Evolutionary conservation across 106 monocot genomes (phyloP).

Genomic region (Amphibolis antarctica): DNA sequence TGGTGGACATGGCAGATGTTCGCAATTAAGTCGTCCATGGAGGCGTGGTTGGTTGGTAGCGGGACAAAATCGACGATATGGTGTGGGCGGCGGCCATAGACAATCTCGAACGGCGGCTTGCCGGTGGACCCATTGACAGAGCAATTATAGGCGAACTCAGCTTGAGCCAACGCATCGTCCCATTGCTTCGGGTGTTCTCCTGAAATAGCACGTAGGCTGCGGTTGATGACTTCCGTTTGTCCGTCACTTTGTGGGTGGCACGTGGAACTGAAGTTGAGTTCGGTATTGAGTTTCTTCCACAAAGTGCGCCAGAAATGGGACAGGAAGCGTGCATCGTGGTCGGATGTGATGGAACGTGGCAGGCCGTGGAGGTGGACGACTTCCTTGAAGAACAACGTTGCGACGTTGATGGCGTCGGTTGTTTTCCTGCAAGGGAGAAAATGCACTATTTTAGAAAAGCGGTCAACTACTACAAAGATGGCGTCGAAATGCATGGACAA

Average conservation of each 20-base stretch:
- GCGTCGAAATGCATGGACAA: slow-evolving; percentile 9
- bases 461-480: slow-evolving; percentile 16
- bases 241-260: background rate
- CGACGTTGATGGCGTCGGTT: slow-evolving; percentile 16
- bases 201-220: background rate
- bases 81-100: background rate
- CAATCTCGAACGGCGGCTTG: background rate
- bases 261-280: background rate
- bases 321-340: background rate
- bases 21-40: too few relatives aligned
- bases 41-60: too few relatives aligned
- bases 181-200: background rate
- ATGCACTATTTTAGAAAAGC: slow-evolving; percentile 24
- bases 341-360: background rate
- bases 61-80: too few relatives aligned
- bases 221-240: background rate
- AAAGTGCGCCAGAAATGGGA: background rate
- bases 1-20: too few relatives aligned
- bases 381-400: slow-evolving; percentile 19
- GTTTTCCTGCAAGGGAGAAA: slow-evolving; percentile 10
- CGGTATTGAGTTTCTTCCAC: background rate
- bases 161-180: background rate
- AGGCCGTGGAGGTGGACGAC: background rate
- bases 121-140: background rate
- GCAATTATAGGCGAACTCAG: slow-evolving; percentile 3